phyloP scores from a whole-genome alignment of 345 rosid species.

The Aethionema arabicum region DNA sequence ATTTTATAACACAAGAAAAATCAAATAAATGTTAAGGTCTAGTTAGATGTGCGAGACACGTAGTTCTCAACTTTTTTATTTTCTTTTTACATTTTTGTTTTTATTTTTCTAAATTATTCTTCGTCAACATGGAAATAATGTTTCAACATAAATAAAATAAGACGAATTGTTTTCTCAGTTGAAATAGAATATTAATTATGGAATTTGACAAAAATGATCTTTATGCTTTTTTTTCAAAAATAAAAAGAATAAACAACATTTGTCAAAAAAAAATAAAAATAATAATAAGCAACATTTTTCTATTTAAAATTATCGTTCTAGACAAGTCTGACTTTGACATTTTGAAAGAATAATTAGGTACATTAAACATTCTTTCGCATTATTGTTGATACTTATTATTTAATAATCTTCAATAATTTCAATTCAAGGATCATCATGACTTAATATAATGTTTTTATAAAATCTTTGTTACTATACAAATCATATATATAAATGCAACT shows the following conservation, averaged over 20 bases:
- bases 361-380: conserved; percentile 17
- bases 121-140: too few relatives aligned
- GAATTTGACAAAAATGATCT: too few relatives aligned
- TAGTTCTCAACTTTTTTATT: conserved; percentile 3
- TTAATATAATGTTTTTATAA: too few relatives aligned
- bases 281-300: conserved; percentile 7
- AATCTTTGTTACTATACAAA: too few relatives aligned
- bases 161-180: too few relatives aligned
- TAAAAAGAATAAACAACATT: conserved; percentile 8
- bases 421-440: background rate
- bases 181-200: too few relatives aligned
- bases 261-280: conserved; percentile 16
- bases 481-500: too few relatives aligned
- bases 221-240: background rate
- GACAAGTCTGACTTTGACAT: conserved; percentile 19
- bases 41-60: conserved; percentile 10
- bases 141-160: too few relatives aligned
- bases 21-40: conserved; percentile 3
- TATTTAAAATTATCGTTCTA: too few relatives aligned
- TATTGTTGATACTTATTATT: conserved; percentile 13
- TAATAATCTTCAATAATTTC: conserved; percentile 20
- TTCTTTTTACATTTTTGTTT: background rate
- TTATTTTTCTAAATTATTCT: too few relatives aligned
- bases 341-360: conserved; percentile 20
- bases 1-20: conserved; percentile 9